Evolutionary conservation across 345 rosid species (phyloP).

Genomic region (Moringa oleifera): DNA sequence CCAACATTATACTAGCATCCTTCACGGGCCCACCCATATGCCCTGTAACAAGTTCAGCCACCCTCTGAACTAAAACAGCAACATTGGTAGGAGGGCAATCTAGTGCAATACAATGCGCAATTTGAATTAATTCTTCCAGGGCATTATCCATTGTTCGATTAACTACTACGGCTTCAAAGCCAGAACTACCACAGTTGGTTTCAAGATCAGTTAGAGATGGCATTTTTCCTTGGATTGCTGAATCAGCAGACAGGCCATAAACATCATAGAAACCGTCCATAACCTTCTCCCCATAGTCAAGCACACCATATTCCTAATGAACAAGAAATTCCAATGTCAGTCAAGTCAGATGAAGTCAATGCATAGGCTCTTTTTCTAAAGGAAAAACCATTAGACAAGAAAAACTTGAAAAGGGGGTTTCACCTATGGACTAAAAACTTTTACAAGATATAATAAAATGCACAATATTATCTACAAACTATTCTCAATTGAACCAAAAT

Average conservation of each 20-base stretch:
- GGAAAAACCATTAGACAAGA: too few species aligned
- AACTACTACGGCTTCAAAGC: slow-evolving; percentile 80
- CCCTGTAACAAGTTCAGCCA: slow-evolving; percentile 91
- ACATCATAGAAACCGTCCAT: slow-evolving; percentile 96
- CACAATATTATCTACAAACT: too few species aligned
- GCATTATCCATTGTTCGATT: slow-evolving; percentile 66
- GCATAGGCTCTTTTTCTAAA: too few species aligned
- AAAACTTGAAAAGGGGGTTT: too few species aligned
- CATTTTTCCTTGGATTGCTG: slow-evolving; percentile 59
- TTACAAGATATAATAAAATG: too few species aligned
- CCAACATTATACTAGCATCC: slow-evolving; percentile 78
- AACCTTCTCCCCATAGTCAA: slow-evolving; percentile 92
- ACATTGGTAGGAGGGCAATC: slow-evolving; percentile 68
- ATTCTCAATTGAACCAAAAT: too few species aligned
- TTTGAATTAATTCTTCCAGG: slow-evolving; percentile 74
- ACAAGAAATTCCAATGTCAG: slow-evolving; percentile 10
- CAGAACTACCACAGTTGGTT: slow-evolving; percentile 55
- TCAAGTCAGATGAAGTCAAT: too few species aligned
- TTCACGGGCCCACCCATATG: slow-evolving; percentile 97
- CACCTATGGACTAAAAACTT: too few species aligned
- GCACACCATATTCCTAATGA: slow-evolving; percentile 80
- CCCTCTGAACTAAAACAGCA: slow-evolving; percentile 59
- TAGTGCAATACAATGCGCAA: slow-evolving; percentile 72
- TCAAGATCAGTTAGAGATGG: slow-evolving; percentile 88
- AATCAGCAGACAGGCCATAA: slow-evolving; percentile 56